Conservation (phyloP, 106 monocot genomes). For the Dendrobium nobile region DNA sequence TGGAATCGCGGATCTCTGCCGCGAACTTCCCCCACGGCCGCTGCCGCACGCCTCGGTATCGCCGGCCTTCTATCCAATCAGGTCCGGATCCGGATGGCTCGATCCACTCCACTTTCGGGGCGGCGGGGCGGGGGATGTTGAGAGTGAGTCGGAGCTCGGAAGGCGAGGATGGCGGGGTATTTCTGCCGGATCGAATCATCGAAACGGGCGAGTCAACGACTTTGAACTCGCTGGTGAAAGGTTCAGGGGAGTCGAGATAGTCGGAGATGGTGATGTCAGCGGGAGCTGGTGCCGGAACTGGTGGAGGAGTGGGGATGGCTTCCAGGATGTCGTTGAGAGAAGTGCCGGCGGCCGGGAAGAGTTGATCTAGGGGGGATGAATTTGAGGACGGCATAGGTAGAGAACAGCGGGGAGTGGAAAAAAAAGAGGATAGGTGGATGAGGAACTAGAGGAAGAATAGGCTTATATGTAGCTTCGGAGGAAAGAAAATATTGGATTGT, state of each 20-base stretch:
- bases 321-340: not conserved
- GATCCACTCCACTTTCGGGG: not conserved
- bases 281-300: too few relatives aligned
- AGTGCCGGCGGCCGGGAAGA: too few relatives aligned
- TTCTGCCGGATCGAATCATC: not conserved
- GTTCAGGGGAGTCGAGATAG: not conserved
- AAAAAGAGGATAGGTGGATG: not conserved
- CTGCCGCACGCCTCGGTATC: conserved; percentile 62
- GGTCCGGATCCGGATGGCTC: not conserved
- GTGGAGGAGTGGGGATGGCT: not conserved
- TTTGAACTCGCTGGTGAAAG: not conserved
- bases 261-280: not conserved
- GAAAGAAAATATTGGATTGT: not conserved
- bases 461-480: not conserved
- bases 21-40: conserved; percentile 78
- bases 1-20: conserved; percentile 56
- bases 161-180: not conserved
- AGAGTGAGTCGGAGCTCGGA: not conserved
- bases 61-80: not conserved
- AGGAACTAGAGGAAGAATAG: not conserved
- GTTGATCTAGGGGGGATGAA: too few relatives aligned
- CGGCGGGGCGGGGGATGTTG: not conserved
- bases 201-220: not conserved
- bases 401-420: not conserved
- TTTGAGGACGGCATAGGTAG: not conserved